Evolutionary conservation across 306 rosid species (phyloP), one percentile per base, ranked within the genome.

Genomic region (Calophaca sinica): DNA sequence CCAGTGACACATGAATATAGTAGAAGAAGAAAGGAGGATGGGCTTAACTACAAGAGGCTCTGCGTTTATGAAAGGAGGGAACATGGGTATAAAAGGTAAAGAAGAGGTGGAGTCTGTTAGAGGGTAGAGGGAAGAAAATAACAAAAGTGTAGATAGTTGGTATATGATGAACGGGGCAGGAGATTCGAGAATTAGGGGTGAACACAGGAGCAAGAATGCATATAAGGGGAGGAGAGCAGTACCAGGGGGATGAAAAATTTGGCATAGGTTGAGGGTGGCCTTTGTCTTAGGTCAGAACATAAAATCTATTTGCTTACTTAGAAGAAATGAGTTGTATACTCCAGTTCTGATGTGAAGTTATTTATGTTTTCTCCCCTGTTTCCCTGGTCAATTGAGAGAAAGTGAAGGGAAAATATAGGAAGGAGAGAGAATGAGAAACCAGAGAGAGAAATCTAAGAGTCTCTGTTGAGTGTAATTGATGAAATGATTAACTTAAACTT

Each of bases 271-370:
- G 46, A 7, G 11, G 48, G 68, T 36, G 38, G 3, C 48, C 29
- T 20, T 20, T 63, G 69, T 63, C 13, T 39, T 63, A 15, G 59
- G 59, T 62, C 7, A 31, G 51, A 20, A 41, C 59, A 58, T 41
- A 31, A 58, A 57, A 26, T 39, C 35, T 57, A 29, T 32, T 46
- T 45, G 55, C 62, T 46, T 64, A 45, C 68, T 65, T 60, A 48
- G 35, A 68, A 69, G 51, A 61, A 84, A 61, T 67, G 33, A 79
- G 35, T 14, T 31, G 9, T 9, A 61, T 52, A 52, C 60, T 63
- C 77, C 68, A 48, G 62, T 33, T 75, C 52, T 33, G 33, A 62
- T 63, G 50, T 75, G 68, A 46, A 44, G 38, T 66, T 68, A 15
- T 76, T 70, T 28, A 48, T 49, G 58, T 68, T 70, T 77, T 54